Evolutionary conservation across 768 basidiomycete genomes (phyloP).

Genomic region (Lactifluus pinguis): DNA sequence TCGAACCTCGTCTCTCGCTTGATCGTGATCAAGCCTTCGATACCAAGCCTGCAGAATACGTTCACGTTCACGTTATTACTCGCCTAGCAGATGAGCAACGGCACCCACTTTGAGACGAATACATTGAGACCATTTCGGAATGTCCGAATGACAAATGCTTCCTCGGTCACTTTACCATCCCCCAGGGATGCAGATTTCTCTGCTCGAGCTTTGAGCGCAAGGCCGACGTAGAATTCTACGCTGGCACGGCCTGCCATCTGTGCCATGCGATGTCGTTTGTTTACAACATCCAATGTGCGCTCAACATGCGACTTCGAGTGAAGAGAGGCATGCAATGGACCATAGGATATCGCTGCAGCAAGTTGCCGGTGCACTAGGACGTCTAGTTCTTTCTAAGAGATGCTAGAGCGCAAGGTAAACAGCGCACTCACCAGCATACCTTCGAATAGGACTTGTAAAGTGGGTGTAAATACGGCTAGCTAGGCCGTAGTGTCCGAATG

Average conservation of each 20-base stretch:
- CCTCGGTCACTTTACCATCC: constrained; percentile 46
- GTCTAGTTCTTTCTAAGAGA: constrained; percentile 37
- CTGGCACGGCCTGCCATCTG: constrained; percentile 97
- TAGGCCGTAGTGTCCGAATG: constrained; percentile 96
- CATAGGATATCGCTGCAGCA: constrained; percentile 77
- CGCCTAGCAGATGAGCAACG: neutral
- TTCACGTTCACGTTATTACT: neutral
- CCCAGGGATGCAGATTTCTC: constrained; percentile 29
- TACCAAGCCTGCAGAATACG: constrained; percentile 54
- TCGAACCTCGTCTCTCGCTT: constrained; percentile 86
- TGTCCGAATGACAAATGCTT: constrained; percentile 87
- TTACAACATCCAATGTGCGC: constrained; percentile 75
- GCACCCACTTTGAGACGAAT: constrained; percentile 81
- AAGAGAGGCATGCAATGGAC: constrained; percentile 75
- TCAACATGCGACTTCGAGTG: constrained; percentile 89
- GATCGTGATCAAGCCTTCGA: constrained; percentile 93
- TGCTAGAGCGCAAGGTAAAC: neutral
- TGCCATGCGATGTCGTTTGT: constrained; percentile 88
- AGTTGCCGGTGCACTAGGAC: constrained; percentile 93
- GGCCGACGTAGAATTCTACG: constrained; percentile 94
- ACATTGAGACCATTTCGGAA: constrained; percentile 97
- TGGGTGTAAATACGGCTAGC: constrained; percentile 97
- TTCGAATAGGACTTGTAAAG: constrained; percentile 94
- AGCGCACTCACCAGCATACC: constrained; percentile 70
- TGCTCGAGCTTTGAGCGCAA: constrained; percentile 71